These are phyloP conservation scores for Cardiosporidium cionae DNA, from an alignment of 169 alveolate species.

Conservation along the genomic window DNA sequence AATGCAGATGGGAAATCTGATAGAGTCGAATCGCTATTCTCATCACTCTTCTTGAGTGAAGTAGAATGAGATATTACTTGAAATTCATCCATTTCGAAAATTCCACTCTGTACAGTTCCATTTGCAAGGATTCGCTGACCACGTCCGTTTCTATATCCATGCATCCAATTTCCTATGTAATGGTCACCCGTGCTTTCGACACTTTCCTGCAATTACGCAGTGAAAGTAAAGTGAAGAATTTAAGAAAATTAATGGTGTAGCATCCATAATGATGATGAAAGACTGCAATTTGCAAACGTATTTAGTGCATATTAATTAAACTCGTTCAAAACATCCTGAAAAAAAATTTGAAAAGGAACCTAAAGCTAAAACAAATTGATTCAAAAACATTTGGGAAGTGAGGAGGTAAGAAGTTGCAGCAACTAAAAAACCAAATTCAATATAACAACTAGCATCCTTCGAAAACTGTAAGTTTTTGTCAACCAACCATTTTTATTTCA, in stretches of 20 bases:
- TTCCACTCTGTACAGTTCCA: constrained; percentile 7
- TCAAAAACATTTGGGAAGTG: background rate
- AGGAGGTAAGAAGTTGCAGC: too few relatives aligned
- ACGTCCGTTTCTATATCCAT: constrained; percentile 21
- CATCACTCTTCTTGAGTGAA: background rate
- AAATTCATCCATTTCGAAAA: constrained; percentile 6
- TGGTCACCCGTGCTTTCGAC: constrained; percentile 19
- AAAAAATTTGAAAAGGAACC: background rate
- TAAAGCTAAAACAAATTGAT: background rate
- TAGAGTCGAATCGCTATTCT: background rate
- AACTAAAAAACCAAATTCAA: too few relatives aligned
- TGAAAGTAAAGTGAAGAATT: background rate
- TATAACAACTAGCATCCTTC: too few relatives aligned
- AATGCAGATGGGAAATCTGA: too few relatives aligned
- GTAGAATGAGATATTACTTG: background rate
- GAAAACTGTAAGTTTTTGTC: too few relatives aligned
- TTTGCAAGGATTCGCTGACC: background rate
- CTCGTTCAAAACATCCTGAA: too few relatives aligned
- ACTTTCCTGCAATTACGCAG: constrained; percentile 9
- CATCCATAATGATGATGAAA: too few relatives aligned
- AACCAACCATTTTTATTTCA: too few relatives aligned
- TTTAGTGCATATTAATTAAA: background rate
- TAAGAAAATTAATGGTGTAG: background rate
- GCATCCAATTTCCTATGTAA: constrained; percentile 24
- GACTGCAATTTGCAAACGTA: background rate